phyloP scores from a whole-genome alignment of 768 basidiomycete genomes.

The Dentipellis fragilis region DNA sequence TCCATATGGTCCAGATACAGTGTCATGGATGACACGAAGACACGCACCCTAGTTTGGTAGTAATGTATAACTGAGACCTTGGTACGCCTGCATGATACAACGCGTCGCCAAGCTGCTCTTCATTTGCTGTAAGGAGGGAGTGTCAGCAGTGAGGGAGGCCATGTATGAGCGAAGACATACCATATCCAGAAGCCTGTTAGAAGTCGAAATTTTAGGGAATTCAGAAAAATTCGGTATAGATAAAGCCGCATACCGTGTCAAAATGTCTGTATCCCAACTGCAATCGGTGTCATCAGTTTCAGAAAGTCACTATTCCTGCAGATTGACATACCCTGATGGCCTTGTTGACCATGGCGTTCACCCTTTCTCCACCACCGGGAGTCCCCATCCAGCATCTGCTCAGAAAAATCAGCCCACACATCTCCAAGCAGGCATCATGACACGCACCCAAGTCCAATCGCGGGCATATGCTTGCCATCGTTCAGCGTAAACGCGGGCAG shows the following conservation, averaged over 20 bases:
- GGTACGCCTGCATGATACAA: constrained; percentile 36
- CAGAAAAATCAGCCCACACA: neutral
- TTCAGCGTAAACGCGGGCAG: neutral
- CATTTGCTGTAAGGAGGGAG: constrained; percentile 25
- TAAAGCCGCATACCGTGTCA: constrained; percentile 2
- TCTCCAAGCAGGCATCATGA: too few species aligned
- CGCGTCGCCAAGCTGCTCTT: constrained; percentile 34
- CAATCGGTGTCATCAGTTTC: neutral
- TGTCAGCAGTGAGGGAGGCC: neutral
- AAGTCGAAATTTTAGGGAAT: neutral
- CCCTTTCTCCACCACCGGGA: constrained; percentile 3
- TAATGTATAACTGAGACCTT: constrained; percentile 35
- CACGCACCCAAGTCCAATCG: constrained; percentile 1
- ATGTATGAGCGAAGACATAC: neutral
- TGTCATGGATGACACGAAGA: neutral
- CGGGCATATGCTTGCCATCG: constrained; percentile 2
- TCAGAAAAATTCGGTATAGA: neutral
- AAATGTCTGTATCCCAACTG: constrained; percentile 9
- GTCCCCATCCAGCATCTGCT: constrained; percentile 10
- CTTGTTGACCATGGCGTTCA: constrained; percentile 4
- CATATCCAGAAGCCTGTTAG: constrained; percentile 2
- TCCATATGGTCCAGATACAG: neutral
- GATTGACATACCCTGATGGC: constrained; percentile 4
- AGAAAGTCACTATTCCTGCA: neutral
- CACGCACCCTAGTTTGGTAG: constrained; percentile 37